Percentiles rank a stretch among this genome's conserved stretches.
Evolutionary conservation across 331 rosid species (phyloP).

Genomic region (Telfairia occidentalis): DNA sequence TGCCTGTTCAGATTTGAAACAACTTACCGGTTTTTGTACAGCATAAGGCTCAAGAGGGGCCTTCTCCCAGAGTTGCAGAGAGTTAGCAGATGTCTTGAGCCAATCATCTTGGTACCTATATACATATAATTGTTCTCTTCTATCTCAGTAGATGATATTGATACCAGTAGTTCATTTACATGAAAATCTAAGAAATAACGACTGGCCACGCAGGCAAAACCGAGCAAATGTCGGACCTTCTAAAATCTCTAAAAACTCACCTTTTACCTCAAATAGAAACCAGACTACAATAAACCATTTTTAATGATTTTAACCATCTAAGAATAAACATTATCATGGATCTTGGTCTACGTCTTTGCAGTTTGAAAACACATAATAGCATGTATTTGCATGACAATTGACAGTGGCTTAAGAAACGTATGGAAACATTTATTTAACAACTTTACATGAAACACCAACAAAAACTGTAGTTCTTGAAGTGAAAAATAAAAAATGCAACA

Average conservation of each 20-base stretch:
- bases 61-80: constrained; percentile 86
- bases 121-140: constrained; percentile 6
- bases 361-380: background rate
- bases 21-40: constrained; percentile 70
- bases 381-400: background rate
- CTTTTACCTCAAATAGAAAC: background rate
- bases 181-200: background rate
- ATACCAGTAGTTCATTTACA: background rate
- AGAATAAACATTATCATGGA: background rate
- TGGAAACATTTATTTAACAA: background rate
- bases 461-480: background rate
- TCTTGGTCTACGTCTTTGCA: background rate
- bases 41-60: constrained; percentile 98
- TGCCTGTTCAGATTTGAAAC: constrained; percentile 14
- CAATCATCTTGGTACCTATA: constrained; percentile 96
- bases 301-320: background rate
- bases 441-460: background rate
- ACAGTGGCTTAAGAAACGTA: background rate
- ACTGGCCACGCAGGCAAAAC: background rate
- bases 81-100: constrained; percentile 84
- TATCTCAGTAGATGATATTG: background rate
- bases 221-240: background rate
- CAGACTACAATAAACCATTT: background rate
- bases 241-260: background rate
- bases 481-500: background rate